Evolutionary conservation across 768 basidiomycete species (phyloP), one percentile per base, ranked within the genome.

Genomic region (Leucosporidium scottii): DNA sequence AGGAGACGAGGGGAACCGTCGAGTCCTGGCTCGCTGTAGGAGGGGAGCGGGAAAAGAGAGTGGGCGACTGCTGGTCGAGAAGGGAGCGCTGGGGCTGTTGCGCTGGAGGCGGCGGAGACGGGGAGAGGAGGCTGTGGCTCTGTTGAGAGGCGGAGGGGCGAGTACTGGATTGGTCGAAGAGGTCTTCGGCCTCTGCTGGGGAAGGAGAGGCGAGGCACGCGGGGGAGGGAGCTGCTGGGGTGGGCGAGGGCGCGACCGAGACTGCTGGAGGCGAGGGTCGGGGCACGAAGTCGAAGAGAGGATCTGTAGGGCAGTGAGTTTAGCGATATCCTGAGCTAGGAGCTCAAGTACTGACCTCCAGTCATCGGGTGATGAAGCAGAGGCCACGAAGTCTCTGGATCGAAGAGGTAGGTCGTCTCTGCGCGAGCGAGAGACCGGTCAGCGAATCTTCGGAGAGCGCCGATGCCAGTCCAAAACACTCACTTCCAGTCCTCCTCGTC

Each of bases 61-160:
- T 34, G 57, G 53, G 53, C 25, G 53, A 54, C 13, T 28, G 51
- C 23, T 28, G 44, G 47, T 12, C 34, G 48, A 64, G 51, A 13
- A 56, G 51, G 39, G 10, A 31, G 21, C 23, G 36, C 34, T 12
- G 48, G 23, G 31, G 49, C 3, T n/a, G 3, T 1, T 30, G 7
- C 20, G 30, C 20, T 15, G 34, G 59, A n/a, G n/a, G n/a, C 7
- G 58, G 28, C 4, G 65, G 65, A 0, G 59, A 66, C 1, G 65
- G 65, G 17, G 59, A 66, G 23, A 61, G 57, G 0, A 60, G 59
- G 30, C 47, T 61, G 59, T 89, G 8, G 84, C 86, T 23, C 86
- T 86, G 75, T 85, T 88, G 1, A 84, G 87, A 1, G 85, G 84
- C 25, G 5, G 39, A 44, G 15, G 39, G 39, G 39, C 39, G 39